Conservation (phyloP, 768 basidiomycete genomes). For the Mycena belliarum region DNA sequence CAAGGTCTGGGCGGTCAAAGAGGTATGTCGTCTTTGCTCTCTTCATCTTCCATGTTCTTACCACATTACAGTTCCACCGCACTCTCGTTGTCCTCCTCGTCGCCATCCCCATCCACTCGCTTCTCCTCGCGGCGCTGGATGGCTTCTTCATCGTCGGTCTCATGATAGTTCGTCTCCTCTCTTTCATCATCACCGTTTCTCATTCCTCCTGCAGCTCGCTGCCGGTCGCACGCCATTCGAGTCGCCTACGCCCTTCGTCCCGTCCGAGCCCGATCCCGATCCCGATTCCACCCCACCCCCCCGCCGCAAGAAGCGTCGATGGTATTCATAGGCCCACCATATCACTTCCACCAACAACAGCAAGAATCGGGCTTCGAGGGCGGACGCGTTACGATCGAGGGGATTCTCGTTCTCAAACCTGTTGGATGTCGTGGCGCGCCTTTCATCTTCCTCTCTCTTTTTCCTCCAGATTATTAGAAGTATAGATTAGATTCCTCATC, state of each 20-base stretch:
- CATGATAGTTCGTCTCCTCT: too few relatives aligned
- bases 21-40: too few relatives aligned
- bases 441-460: not conserved
- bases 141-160: too few relatives aligned
- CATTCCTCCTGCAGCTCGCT: too few relatives aligned
- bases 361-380: conserved; percentile 4
- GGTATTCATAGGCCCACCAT: not conserved
- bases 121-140: too few relatives aligned
- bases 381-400: conserved; percentile 13
- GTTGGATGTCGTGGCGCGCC: not conserved
- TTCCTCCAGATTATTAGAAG: not conserved
- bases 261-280: not conserved
- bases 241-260: not conserved
- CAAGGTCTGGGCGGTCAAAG: too few relatives aligned
- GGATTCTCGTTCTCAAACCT: not conserved
- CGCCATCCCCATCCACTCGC: too few relatives aligned
- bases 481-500: not conserved
- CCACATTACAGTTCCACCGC: too few relatives aligned
- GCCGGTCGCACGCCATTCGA: not conserved
- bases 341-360: not conserved
- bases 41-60: too few relatives aligned
- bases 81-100: too few relatives aligned
- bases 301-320: not conserved
- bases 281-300: not conserved
- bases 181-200: too few relatives aligned